A percentile compares a stretch with the other conserved stretches of the same genome.
phyloP scores from a whole-genome alignment of 225 moss, liverwort and hornwort species.

The Pseudoscleropodium purum region DNA sequence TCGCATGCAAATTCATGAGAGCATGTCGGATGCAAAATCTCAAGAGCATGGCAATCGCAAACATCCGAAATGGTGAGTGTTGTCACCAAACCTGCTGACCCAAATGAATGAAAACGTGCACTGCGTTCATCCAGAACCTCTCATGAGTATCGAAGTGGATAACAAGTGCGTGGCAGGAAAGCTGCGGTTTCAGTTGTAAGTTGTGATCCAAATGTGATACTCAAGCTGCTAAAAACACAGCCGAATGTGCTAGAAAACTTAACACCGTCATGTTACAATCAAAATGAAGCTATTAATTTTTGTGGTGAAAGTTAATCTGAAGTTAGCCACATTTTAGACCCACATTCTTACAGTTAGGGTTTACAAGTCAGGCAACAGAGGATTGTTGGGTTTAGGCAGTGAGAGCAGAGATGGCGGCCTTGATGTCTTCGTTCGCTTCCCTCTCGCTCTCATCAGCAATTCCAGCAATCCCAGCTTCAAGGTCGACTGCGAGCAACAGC shows the following conservation, averaged over 20 bases:
- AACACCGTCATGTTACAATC: neutral
- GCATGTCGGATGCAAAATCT: neutral
- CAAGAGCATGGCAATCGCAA: neutral
- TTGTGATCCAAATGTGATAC: neutral
- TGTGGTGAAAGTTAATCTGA: too few species aligned
- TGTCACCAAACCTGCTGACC: neutral
- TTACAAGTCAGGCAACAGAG: neutral
- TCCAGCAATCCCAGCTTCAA: neutral
- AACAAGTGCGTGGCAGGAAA: neutral
- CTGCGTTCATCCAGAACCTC: neutral
- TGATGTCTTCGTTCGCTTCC: constrained; percentile 38
- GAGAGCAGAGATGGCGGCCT: neutral
- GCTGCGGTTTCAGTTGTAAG: neutral
- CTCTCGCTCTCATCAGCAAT: neutral
- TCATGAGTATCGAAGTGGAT: neutral
- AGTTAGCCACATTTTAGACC: neutral
- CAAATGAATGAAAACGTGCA: neutral
- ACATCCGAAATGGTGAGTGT: neutral
- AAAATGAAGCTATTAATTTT: neutral
- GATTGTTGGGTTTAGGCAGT: neutral
- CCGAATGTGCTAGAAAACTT: neutral
- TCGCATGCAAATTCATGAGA: neutral
- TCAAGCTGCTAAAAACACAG: neutral
- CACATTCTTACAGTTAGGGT: neutral
- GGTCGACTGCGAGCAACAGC: neutral